These are phyloP conservation scores for Takashimella tepidaria DNA, from an alignment of 1,284 basidiomycete species.

Conservation along the genomic window DNA sequence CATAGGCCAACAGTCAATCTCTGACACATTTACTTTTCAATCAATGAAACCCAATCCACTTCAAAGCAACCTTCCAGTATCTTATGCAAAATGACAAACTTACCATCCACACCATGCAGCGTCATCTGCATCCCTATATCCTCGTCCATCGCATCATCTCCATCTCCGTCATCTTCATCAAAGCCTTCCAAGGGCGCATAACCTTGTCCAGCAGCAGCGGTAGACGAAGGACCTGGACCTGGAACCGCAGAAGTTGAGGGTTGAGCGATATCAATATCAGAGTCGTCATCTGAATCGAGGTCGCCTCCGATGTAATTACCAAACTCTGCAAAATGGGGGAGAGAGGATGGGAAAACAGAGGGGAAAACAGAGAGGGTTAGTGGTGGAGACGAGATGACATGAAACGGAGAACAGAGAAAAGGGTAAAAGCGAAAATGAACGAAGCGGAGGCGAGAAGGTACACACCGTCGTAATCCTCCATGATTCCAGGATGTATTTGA, in stretches of 20 bases:
- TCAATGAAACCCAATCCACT: too few species aligned
- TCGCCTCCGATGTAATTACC: slow-evolving; percentile 94
- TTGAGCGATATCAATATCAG: slow-evolving; percentile 32
- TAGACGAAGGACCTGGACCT: slow-evolving; percentile 29
- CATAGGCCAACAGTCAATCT: too few species aligned
- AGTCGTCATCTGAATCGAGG: slow-evolving; percentile 79
- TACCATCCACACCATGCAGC: slow-evolving; percentile 42
- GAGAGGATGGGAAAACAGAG: too few species aligned
- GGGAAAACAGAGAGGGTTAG: too few species aligned
- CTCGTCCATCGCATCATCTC: slow-evolving; percentile 34
- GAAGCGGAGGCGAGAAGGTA: too few species aligned
- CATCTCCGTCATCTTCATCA: slow-evolving; percentile 42
- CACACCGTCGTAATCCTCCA: slow-evolving; percentile 48
- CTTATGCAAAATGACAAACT: slow-evolving; percentile 14
- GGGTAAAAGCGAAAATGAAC: too few species aligned
- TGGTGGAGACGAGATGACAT: background rate
- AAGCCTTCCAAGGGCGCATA: slow-evolving; percentile 48
- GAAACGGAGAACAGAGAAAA: background rate
- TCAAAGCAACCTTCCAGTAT: background rate
- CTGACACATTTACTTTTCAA: too few species aligned
- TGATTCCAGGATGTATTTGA: background rate
- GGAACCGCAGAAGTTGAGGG: slow-evolving; percentile 19
- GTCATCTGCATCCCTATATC: slow-evolving; percentile 40
- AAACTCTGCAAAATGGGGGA: slow-evolving; percentile 59
- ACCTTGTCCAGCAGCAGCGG: slow-evolving; percentile 14